Percentiles rank a stretch among this genome's conserved stretches.
phyloP scores from a whole-genome alignment of 2,329 filamentous ascomycete species.

The Capronia epimyces region DNA sequence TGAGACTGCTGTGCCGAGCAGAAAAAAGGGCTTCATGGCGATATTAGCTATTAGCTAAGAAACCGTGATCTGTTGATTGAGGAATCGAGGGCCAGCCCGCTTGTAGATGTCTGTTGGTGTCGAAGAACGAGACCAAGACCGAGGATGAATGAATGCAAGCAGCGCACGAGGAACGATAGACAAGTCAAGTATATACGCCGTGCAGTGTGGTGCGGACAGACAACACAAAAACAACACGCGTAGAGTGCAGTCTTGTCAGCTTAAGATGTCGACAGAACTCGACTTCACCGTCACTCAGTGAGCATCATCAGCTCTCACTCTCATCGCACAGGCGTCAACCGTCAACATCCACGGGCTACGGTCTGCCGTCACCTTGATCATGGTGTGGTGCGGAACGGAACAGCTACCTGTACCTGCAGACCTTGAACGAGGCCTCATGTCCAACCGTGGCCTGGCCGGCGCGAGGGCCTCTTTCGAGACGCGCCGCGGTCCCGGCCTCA shows the following conservation, averaged over 20 bases:
- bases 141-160: too few relatives aligned
- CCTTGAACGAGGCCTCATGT: neutral
- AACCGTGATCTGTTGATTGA: neutral
- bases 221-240: too few relatives aligned
- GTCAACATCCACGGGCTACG: neutral
- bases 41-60: neutral
- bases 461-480: neutral
- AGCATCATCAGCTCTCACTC: neutral
- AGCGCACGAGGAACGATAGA: too few relatives aligned
- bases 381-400: neutral
- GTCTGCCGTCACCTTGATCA: neutral
- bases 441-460: neutral
- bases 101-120: too few relatives aligned
- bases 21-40: neutral
- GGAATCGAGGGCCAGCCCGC: too few relatives aligned
- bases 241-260: neutral
- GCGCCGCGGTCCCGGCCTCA: conserved; percentile 1
- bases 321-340: neutral
- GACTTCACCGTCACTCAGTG: neutral
- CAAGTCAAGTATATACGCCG: too few relatives aligned
- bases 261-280: neutral
- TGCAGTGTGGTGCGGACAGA: too few relatives aligned
- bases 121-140: too few relatives aligned
- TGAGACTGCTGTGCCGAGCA: neutral
- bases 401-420: too few relatives aligned